Evolutionary conservation across 129 eudicot species (phyloP).

Genomic region (carrot (Daucus carota)): DH1_v3.0 NC_030383.2:46853501-46854000

Average conservation of each 20-base stretch:
- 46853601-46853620: too few relatives aligned
- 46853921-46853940: constrained; percentile 53
- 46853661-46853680: constrained; percentile 28
- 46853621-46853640: background rate
- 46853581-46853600: too few relatives aligned
- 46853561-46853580: background rate
- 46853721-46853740: constrained; percentile 59
- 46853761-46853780: constrained; percentile 63
- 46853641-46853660: background rate
- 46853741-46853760: constrained; percentile 73
- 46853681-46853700: constrained; percentile 54
- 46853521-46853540: background rate
- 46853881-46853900: constrained; percentile 83
- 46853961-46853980: constrained; percentile 93
- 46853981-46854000: constrained; percentile 79
- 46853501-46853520: background rate
- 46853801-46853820: constrained; percentile 59
- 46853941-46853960: constrained; percentile 80
- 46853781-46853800: constrained; percentile 50
- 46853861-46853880: constrained; percentile 78
- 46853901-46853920: constrained; percentile 60
- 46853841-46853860: constrained; percentile 60
- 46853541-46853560: background rate
- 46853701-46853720: constrained; percentile 41
- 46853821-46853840: constrained; percentile 42